These are phyloP conservation scores for Lycium ferocissimum DNA, from an alignment of 257 asterid species.

Conservation along the genomic window DNA sequence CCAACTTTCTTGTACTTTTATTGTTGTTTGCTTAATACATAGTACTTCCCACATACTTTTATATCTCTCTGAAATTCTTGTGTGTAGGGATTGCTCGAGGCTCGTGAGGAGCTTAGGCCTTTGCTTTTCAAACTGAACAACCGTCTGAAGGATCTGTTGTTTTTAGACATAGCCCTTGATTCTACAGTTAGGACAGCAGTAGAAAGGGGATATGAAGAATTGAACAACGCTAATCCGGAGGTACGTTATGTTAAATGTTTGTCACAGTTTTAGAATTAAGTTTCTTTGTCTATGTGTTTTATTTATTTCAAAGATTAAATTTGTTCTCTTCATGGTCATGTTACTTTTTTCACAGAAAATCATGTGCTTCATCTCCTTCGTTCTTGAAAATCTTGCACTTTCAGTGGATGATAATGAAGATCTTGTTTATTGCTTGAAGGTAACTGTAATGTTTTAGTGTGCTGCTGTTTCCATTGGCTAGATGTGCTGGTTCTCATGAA, in stretches of 20 bases:
- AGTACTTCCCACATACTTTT: not conserved
- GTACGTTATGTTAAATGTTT: constrained; percentile 44
- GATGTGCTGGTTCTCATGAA: not conserved
- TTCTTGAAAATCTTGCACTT: constrained; percentile 89
- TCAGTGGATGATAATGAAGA: constrained; percentile 87
- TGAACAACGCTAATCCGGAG: constrained; percentile 83
- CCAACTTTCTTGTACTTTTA: constrained; percentile 37
- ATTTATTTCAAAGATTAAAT: constrained; percentile 10
- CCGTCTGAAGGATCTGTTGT: constrained; percentile 93
- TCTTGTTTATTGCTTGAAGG: constrained; percentile 94
- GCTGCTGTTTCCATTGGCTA: not conserved
- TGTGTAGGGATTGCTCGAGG: constrained; percentile 88
- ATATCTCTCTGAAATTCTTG: not conserved
- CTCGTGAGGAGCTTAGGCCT: constrained; percentile 96
- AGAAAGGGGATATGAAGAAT: constrained; percentile 93
- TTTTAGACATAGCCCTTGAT: constrained; percentile 94
- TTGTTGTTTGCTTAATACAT: constrained; percentile 18
- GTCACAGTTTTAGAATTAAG: constrained; percentile 14
- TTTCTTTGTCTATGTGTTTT: constrained; percentile 25
- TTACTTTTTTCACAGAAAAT: constrained; percentile 70
- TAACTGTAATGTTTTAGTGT: constrained; percentile 33
- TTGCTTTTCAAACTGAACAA: constrained; percentile 69
- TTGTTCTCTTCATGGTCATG: constrained; percentile 31
- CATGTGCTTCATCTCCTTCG: constrained; percentile 86
- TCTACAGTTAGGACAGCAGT: constrained; percentile 96